Evolutionary conservation across 805 yeast genomes (phyloP), one percentile per base, ranked within the genome.

Genomic region (Starmerella geochares): DNA sequence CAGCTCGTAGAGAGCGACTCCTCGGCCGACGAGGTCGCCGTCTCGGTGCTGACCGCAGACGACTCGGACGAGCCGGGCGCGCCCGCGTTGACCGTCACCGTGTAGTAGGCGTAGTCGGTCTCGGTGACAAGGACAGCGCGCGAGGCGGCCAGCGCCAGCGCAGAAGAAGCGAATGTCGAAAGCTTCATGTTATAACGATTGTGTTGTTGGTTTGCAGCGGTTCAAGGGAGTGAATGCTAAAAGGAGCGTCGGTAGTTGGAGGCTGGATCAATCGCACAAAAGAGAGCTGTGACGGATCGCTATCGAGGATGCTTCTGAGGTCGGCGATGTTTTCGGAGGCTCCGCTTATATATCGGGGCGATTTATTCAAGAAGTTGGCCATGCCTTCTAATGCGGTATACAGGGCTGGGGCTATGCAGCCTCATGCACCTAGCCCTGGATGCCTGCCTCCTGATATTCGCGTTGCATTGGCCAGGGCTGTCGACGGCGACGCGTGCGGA

Each of bases 81-180:
- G 38, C 28, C 23, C 10, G 28, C 50, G 49, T 48, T 46, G 3
- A 58, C 56, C 8, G 61, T 58, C 10, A 56, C 60, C 37, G 46
- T 52, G 54, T 49, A 51, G 31, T 60, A 56, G 17, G 35, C 29
- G 44, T 48, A 52, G 36, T 46, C 60, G n/a, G 58, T 56, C 41
- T 56, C 53, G 25, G 56, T 53, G 50, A 58, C 56, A n/a, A 48
- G 14, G 16, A 46, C 58, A 23, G 59, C 60, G 32, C 20, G n/a
- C 24, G 57, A 50, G 27, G 50, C 46, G 20, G 58, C 42, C 33
- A 54, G n/a, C 36, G 54, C 48, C 25, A 40, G 33, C 44, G 44
- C 44, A 16, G 44, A 16, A 24, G 58, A 43, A 36, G 39, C 16
- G 51, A 50, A 33, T 6, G 48, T n/a, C 13, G 50, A 35, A n/a